phyloP scores from a whole-genome alignment of 169 alveolate genomes.

The Eimeria mitis region DNA sequence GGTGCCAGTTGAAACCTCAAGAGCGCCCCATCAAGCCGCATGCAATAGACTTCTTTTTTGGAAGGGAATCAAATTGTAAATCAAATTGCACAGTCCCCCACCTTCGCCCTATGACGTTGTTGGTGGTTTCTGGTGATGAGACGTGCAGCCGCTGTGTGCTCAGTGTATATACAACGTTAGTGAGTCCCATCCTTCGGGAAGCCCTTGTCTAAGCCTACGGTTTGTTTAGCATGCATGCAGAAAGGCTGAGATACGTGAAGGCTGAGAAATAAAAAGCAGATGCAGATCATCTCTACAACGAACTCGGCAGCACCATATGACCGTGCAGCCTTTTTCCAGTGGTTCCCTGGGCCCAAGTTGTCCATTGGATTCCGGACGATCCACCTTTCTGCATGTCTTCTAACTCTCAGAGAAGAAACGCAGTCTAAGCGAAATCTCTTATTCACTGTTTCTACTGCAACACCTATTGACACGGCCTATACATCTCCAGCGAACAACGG shows the following conservation, averaged over 20 bases:
- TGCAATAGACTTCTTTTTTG: background rate
- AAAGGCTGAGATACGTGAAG: background rate
- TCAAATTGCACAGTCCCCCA: background rate
- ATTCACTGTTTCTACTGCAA: background rate
- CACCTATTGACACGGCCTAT: background rate
- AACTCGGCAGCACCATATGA: background rate
- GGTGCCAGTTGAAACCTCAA: background rate
- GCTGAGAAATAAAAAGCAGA: background rate
- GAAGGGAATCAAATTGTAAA: background rate
- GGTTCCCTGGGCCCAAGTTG: background rate
- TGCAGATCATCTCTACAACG: background rate
- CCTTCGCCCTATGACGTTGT: background rate
- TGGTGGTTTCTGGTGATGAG: background rate
- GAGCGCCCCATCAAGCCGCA: background rate
- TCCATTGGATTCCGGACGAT: background rate
- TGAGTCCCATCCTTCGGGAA: background rate
- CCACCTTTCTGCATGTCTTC: background rate
- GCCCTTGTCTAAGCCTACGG: background rate
- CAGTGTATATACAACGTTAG: background rate
- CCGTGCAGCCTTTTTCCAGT: background rate
- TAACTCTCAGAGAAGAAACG: background rate
- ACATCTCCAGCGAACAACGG: background rate
- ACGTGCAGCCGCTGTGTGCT: background rate
- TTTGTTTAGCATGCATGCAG: background rate
- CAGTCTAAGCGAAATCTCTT: background rate